Evolutionary conservation across 495 filamentous ascomycete species (phyloP).

Genomic region (Amniculicola lignicola): DNA sequence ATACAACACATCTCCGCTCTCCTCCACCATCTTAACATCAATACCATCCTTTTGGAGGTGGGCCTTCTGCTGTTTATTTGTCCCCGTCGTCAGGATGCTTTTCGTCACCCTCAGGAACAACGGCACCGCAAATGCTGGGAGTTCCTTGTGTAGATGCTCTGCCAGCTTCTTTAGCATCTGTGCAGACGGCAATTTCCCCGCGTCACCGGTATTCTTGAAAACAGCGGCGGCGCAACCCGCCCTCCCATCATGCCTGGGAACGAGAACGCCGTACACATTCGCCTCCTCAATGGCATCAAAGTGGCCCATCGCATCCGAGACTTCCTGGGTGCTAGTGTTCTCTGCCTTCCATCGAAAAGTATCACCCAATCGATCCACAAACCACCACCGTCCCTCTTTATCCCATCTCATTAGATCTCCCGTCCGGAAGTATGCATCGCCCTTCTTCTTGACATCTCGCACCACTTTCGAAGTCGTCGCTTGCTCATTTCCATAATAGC

Average conservation of each 20-base stretch:
- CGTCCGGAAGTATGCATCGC: slow-evolving; percentile 82
- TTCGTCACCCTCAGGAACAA: slow-evolving; percentile 69
- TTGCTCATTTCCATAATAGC: slow-evolving; percentile 75
- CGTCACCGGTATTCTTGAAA: slow-evolving; percentile 28
- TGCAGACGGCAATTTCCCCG: slow-evolving; percentile 9
- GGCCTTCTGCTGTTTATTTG: slow-evolving; percentile 84
- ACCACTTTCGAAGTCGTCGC: slow-evolving; percentile 79
- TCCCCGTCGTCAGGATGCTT: slow-evolving; percentile 68
- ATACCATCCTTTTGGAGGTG: slow-evolving; percentile 69
- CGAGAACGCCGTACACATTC: slow-evolving; percentile 81
- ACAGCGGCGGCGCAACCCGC: slow-evolving; percentile 73
- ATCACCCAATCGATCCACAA: slow-evolving; percentile 62
- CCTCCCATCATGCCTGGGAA: slow-evolving; percentile 82
- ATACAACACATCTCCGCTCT: slow-evolving; percentile 59
- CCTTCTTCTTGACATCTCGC: slow-evolving; percentile 71
- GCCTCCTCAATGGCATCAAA: slow-evolving; percentile 70
- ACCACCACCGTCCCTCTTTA: slow-evolving; percentile 71
- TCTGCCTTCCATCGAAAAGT: slow-evolving; percentile 43
- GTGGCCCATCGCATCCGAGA: slow-evolving; percentile 65
- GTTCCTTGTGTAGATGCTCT: slow-evolving; percentile 49
- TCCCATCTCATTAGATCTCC: slow-evolving; percentile 79
- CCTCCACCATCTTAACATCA: slow-evolving; percentile 55
- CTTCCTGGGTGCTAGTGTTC: slow-evolving; percentile 80
- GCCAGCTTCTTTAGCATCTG: slow-evolving; percentile 16
- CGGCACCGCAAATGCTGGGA: slow-evolving; percentile 76